Evolutionary conservation across 2,329 filamentous ascomycete species (phyloP).

Genomic region (Aspergillus hiratsukae): DNA sequence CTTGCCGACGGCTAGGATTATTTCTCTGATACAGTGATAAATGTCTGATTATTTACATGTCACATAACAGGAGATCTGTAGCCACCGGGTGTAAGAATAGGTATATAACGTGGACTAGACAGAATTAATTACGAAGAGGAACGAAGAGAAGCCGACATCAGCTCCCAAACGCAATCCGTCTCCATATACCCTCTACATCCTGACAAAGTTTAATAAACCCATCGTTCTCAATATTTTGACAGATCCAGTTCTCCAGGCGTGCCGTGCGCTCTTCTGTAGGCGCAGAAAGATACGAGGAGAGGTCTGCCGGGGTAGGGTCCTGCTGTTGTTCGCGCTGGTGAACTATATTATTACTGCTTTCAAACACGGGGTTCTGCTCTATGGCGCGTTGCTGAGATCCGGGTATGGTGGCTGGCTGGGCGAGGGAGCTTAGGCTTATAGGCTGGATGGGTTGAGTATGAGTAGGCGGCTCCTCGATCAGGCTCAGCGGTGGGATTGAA

Average conservation of each 20-base stretch:
- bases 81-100: neutral
- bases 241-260: slow-evolving; percentile 39
- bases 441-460: neutral
- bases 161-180: slow-evolving; percentile 35
- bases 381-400: neutral
- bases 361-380: neutral
- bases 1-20: neutral
- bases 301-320: slow-evolving; percentile 15
- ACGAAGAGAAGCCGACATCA: slow-evolving; percentile 3
- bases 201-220: slow-evolving; percentile 37
- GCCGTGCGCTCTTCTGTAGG: slow-evolving; percentile 29
- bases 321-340: neutral
- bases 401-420: neutral
- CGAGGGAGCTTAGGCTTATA: neutral
- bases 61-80: neutral
- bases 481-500: neutral
- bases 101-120: neutral
- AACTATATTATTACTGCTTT: neutral
- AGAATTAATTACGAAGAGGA: neutral
- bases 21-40: neutral
- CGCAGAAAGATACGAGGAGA: slow-evolving; percentile 28
- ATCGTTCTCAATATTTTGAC: slow-evolving; percentile 38
- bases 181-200: slow-evolving; percentile 39
- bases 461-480: neutral
- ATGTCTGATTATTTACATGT: neutral